Base-by-base conservation (phyloP, 106 monocot genomes). In the Acorus calamus region DNA sequence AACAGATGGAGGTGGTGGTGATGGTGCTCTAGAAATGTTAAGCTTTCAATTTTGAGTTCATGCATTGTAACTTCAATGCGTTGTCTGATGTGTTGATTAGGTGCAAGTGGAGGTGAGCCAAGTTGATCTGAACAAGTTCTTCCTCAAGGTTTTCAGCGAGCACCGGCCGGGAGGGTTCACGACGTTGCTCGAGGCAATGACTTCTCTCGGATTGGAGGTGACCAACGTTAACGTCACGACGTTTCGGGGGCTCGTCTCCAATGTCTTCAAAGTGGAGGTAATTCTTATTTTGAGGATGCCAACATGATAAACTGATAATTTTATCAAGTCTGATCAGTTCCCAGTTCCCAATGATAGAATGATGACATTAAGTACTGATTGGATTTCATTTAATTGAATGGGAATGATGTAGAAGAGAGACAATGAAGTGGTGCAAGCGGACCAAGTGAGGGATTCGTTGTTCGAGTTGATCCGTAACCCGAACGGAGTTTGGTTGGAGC, bases 31-130 rank as follows among this genome's bases (percentile, higher is more conserved):
- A 28, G 28, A 28, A 28, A 0, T 28, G 28, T 28, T 28, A 28
- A 28, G 28, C 28, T 28, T 28, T 28, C 28, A 28, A 28, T 28
- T 28, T 28, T 28, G 28, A 28, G 28, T 28, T 28, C 28, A 28
- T 28, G 28, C 28, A 28, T 28, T 28, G 28, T 28, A 28, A 28
- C 28, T 28, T 28, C 44, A 4, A 3, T 48, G 46, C 12, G 3
- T 44, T 9, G 57, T 14, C 2, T 42, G 8, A 8, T 72, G 14
- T 1, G 47, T 54, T 69, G 6, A 8, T 10, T 42, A 93, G 98
- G 82, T 85, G 3, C 98, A 91, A 66, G 88, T 98, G 69, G 92
- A 98, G 66, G 98, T 92, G 67, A 80, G 60, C 66, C 79, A 88
- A 56, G 52, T 86, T 47, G 75, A 84, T 50, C 83, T 63, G 55